Base-by-base conservation (phyloP, 768 basidiomycete species). In the Phlebiopsis gigantea region DNA sequence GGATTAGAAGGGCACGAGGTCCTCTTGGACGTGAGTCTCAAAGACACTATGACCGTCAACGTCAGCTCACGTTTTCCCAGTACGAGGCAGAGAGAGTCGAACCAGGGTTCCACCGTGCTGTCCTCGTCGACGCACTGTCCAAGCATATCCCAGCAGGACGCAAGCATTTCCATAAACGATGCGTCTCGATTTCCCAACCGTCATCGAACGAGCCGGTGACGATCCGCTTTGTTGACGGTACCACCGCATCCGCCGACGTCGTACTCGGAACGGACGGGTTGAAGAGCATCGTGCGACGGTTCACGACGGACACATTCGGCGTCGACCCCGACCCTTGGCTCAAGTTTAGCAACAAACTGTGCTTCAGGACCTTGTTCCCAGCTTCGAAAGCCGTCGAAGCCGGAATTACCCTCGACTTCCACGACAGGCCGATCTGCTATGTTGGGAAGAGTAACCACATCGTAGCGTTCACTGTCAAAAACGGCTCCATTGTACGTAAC, bases 141-240 rank as follows among this genome's bases (percentile, higher is more conserved):
- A 71, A 71, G 6, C 68, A 75, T 19, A 50, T 82, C 24, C 73
- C 82, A 57, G 71, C 76, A 0, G 61, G 67, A 8, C 63, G 66
- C 29, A 68, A 74, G 4, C 78, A 79, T 60, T 79, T 83, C 68
- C 72, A 77, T 62, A 82, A 80, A 61, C 78, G 79, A 10, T 79
- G 78, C 61, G 24, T 31, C 15, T 30, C 30, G 9, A 14, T 51
- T 19, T 19, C 21, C n/a, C 30, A 25, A 9, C 8, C 34, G 17
- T 15, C 19, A 30, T 21, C 31, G 17, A 4, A 4, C 10, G 31
- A 31, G 7, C 29, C n/a, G 31, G 68, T 41, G 4, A 59, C 70
- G 7, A 63, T 84, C 4, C 69, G 72, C 24, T 85, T 84, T 57
- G 62, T 73, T 6, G 82, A 84, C 58, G 78, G 78, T 6, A 77